Evolutionary conservation across 305 asterid species (phyloP).

Genomic region (Coffea humblotiana): DNA sequence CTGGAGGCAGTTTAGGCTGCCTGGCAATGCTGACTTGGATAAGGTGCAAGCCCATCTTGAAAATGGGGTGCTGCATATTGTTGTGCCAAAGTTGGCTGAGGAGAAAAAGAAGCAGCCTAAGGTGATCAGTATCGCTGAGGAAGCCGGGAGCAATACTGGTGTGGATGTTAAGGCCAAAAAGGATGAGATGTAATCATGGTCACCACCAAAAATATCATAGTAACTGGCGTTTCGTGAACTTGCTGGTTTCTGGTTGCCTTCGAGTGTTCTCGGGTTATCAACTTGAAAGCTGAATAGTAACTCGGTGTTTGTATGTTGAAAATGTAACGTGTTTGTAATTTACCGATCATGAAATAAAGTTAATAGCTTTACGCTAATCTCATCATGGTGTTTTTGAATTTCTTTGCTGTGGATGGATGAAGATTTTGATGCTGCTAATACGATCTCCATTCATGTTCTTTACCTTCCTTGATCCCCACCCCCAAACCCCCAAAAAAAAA

Average conservation of each 20-base stretch:
- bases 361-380: not conserved
- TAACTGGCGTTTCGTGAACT: no score
- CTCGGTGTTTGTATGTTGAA: not conserved
- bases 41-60: conserved; percentile 49
- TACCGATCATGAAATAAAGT: not conserved
- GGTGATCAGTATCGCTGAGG: conserved; percentile 49
- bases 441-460: no score
- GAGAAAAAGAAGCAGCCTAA: conserved; percentile 50
- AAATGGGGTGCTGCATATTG: conserved; percentile 58
- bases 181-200: conserved; percentile 30
- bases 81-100: conserved; percentile 49
- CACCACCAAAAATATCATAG: no score
- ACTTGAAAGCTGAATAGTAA: no score
- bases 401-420: no score
- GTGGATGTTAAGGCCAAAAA: conserved; percentile 35
- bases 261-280: no score
- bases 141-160: conserved; percentile 19
- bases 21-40: conserved; percentile 57
- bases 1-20: conserved; percentile 72
- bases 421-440: no score
- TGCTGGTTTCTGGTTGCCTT: no score
- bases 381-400: not conserved
- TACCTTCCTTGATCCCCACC: no score
- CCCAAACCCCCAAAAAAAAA: no score
- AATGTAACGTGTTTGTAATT: not conserved